Conservation (phyloP, 2,329 filamentous ascomycete genomes). For the Cordyceps javanica region DNA sequence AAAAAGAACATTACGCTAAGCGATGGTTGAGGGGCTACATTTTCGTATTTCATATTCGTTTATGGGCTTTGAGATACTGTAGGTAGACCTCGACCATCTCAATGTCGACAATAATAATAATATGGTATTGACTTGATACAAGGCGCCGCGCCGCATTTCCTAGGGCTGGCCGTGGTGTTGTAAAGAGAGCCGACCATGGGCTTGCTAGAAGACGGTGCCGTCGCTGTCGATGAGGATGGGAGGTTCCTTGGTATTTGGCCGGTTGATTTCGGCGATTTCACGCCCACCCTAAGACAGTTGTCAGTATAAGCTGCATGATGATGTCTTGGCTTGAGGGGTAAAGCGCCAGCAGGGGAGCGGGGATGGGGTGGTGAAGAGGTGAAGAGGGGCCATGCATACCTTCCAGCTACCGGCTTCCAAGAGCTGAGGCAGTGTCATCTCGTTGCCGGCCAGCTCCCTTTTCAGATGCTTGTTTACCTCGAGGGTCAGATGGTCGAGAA, state of each 20-base stretch:
- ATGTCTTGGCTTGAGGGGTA: neutral
- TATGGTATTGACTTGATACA: neutral
- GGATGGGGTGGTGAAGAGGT: no score
- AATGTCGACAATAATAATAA: neutral
- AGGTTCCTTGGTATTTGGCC: constrained; percentile 93
- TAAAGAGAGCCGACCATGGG: neutral
- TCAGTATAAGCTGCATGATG: neutral
- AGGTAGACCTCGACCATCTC: neutral
- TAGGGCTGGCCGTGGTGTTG: neutral
- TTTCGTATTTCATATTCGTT: neutral
- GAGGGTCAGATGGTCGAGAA: constrained; percentile 48
- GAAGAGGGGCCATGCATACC: constrained; percentile 51
- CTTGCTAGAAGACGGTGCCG: constrained; percentile 88
- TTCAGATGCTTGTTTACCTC: constrained; percentile 59
- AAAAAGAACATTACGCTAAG: neutral
- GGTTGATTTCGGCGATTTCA: constrained; percentile 90
- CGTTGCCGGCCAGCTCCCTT: constrained; percentile 56
- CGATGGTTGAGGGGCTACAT: neutral
- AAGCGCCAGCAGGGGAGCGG: no score
- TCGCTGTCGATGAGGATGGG: constrained; percentile 96
- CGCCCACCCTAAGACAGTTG: constrained; percentile 65
- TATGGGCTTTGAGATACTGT: neutral
- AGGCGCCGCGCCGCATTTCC: neutral
- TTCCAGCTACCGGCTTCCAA: constrained; percentile 97
- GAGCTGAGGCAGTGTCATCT: constrained; percentile 79